Percentiles rank a stretch among this genome's conserved stretches.
Evolutionary conservation across 352 stramenopile genomes (phyloP).

Genomic region (Pythium oligandrum): DNA sequence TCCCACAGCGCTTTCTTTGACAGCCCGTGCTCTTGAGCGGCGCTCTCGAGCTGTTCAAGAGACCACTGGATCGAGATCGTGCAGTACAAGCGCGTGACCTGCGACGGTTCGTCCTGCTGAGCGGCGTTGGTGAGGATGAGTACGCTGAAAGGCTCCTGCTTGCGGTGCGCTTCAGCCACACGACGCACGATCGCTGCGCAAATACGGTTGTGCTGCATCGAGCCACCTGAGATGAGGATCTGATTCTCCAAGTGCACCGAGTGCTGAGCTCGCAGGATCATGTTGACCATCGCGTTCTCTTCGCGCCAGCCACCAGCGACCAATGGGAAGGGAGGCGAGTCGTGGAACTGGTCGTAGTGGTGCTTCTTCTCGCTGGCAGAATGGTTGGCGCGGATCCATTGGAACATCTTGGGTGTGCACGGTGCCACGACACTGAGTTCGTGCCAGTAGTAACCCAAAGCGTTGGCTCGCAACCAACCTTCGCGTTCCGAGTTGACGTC

Average conservation of each 20-base stretch:
- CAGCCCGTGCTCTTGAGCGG: constrained; percentile 39
- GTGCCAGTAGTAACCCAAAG: constrained; percentile 74
- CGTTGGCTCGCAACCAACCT: constrained; percentile 57
- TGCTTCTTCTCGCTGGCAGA: constrained; percentile 28
- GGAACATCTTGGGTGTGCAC: constrained; percentile 47
- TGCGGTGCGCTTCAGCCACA: constrained; percentile 36
- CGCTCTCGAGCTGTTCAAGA: constrained; percentile 58
- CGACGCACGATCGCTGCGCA: constrained; percentile 54
- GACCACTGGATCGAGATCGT: constrained; percentile 76
- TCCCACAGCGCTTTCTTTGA: constrained; percentile 28
- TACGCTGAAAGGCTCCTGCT: constrained; percentile 42
- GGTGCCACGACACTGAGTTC: constrained; percentile 51
- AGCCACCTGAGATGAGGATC: constrained; percentile 74
- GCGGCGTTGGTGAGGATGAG: constrained; percentile 70
- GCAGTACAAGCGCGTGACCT: constrained; percentile 71
- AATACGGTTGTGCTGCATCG: constrained; percentile 69
- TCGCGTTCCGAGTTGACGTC: constrained; percentile 71
- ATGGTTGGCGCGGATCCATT: constrained; percentile 62
- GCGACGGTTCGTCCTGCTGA: constrained; percentile 75
- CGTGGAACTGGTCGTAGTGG: constrained; percentile 53
- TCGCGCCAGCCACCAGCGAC: constrained; percentile 70
- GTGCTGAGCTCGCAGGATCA: constrained; percentile 62
- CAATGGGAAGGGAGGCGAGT: constrained; percentile 58
- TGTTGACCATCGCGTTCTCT: constrained; percentile 79
- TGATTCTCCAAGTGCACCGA: constrained; percentile 76